A percentile compares a stretch with the other conserved stretches of the same genome.
Evolutionary conservation across 2,329 filamentous ascomycete genomes (phyloP).

Genomic region (Sporothrix protearum): DNA sequence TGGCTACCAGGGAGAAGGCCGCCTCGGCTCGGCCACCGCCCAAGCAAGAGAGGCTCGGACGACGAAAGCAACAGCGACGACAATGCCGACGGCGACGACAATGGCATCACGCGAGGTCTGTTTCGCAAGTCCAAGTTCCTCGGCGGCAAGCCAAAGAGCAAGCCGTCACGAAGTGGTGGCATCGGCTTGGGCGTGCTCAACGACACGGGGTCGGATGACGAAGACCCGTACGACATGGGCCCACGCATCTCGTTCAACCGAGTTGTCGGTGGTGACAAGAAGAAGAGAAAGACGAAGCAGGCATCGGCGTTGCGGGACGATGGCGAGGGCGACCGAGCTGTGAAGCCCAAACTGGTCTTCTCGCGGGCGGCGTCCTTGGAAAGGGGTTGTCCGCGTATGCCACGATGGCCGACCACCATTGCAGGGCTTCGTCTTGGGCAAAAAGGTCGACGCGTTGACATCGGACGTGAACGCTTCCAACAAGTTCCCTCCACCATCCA

Average conservation of each 20-base stretch:
- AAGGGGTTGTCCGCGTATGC: constrained; percentile 56
- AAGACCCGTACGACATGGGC: constrained; percentile 89
- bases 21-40: constrained; percentile 38
- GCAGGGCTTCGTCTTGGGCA: constrained; percentile 73
- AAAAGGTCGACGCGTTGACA: constrained; percentile 46
- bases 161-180: constrained; percentile 42
- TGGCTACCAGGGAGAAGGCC: constrained; percentile 60
- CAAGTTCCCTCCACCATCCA: constrained; percentile 61
- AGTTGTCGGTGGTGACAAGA: constrained; percentile 75
- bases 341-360: constrained; percentile 71
- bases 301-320: not conserved
- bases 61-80: constrained; percentile 43
- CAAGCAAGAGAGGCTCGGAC: constrained; percentile 35
- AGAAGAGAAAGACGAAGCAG: constrained; percentile 62
- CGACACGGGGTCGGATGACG: constrained; percentile 90
- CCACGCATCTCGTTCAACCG: constrained; percentile 86
- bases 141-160: constrained; percentile 46
- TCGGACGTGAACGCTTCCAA: constrained; percentile 42
- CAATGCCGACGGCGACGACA: constrained; percentile 44
- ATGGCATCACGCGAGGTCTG: not conserved
- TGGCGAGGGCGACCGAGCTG: constrained; percentile 34
- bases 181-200: constrained; percentile 89
- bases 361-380: constrained; percentile 37
- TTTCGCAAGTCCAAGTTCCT: constrained; percentile 30
- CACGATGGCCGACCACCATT: constrained; percentile 78